These are phyloP conservation scores for Calvatia gigantea DNA, from an alignment of 768 basidiomycete genomes.

Conservation along the genomic window DNA sequence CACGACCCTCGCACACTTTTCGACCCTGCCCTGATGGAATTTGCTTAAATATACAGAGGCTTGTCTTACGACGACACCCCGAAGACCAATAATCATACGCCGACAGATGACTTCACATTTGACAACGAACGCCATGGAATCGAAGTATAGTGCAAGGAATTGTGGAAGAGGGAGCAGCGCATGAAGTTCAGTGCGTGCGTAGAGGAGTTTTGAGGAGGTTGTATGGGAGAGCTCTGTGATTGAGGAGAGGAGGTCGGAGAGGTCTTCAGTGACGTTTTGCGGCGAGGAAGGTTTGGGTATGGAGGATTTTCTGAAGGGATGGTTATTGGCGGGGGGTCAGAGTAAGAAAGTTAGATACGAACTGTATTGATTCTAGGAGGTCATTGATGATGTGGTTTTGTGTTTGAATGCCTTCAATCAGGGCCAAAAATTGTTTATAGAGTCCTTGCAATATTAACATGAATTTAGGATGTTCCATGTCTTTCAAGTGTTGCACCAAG, in stretches of 20 bases:
- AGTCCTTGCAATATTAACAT: constrained; percentile 55
- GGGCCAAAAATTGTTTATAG: constrained; percentile 59
- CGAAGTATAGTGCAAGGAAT: constrained; percentile 80
- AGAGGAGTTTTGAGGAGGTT: constrained; percentile 75
- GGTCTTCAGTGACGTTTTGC: constrained; percentile 55
- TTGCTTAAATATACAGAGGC: constrained; percentile 83
- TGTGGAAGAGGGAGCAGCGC: constrained; percentile 64
- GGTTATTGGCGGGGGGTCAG: neutral
- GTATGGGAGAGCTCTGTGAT: constrained; percentile 85
- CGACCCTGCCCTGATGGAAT: constrained; percentile 82
- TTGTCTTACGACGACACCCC: constrained; percentile 85
- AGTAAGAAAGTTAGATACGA: constrained; percentile 9
- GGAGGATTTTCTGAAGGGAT: constrained; percentile 26
- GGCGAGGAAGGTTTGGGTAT: constrained; percentile 33
- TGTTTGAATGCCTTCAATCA: constrained; percentile 62
- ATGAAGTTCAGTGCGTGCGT: constrained; percentile 76
- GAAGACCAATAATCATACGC: constrained; percentile 89
- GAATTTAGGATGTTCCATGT: constrained; percentile 69
- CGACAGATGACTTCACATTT: constrained; percentile 81
- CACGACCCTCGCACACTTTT: constrained; percentile 81
- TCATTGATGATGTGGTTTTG: constrained; percentile 58
- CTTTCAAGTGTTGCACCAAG: constrained; percentile 55
- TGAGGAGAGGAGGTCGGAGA: constrained; percentile 73
- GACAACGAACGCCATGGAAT: constrained; percentile 88
- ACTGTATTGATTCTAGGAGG: constrained; percentile 47